Percentiles rank a stretch among this genome's conserved stretches.
Evolutionary conservation across 768 basidiomycete species (phyloP).

Genomic region (Pholiota conissans): DNA sequence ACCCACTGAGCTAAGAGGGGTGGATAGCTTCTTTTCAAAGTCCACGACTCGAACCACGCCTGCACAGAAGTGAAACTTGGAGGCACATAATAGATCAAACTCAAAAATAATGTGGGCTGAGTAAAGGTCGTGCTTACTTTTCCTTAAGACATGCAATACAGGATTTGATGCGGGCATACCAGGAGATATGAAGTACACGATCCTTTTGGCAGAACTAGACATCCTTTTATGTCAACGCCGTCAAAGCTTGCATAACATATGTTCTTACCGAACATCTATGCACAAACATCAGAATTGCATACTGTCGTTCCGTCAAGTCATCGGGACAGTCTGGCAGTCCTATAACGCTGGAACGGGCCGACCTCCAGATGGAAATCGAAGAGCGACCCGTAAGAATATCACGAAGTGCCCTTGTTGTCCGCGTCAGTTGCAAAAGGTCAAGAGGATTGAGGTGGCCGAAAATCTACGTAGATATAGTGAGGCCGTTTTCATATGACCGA

Average conservation of each 20-base stretch:
- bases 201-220: conserved; percentile 1
- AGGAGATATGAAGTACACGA: background rate
- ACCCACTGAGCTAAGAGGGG: background rate
- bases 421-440: too few relatives aligned
- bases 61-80: background rate
- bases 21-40: background rate
- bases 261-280: conserved; percentile 17
- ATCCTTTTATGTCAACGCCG: background rate
- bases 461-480: conserved; percentile 13
- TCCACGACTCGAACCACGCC: background rate
- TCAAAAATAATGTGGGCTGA: background rate
- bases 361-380: conserved; percentile 22
- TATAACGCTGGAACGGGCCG: conserved; percentile 11
- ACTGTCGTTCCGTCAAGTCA: conserved; percentile 25
- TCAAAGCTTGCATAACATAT: background rate
- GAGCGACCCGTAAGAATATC: conserved; percentile 17
- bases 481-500: background rate
- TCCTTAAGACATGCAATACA: background rate
- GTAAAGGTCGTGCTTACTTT: background rate
- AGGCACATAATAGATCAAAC: background rate
- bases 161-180: conserved; percentile 1
- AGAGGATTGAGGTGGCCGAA: conserved; percentile 16
- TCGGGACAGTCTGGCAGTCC: conserved; percentile 24
- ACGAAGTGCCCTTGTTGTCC: conserved; percentile 19
- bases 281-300: conserved; percentile 20